Percentiles rank a stretch among this genome's conserved stretches.
Evolutionary conservation across 345 rosid genomes (phyloP).

Genomic region (Orychophragmus violaceus): DNA sequence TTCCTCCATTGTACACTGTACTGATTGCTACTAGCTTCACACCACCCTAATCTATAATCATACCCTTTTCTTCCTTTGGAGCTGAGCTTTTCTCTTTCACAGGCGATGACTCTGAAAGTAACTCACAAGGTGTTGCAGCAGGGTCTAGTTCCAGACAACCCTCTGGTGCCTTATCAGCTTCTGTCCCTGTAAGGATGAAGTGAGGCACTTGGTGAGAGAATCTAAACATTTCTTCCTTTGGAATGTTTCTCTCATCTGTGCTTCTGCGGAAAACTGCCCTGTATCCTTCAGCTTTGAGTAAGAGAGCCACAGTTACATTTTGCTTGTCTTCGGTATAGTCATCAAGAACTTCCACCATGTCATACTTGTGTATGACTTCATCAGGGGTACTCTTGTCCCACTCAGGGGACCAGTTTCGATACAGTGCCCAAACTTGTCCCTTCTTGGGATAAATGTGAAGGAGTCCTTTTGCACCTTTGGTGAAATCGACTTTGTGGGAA

Average conservation of each 20-base stretch:
- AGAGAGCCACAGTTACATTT: constrained; percentile 51
- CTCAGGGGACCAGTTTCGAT: constrained; percentile 76
- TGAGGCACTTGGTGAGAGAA: constrained; percentile 96
- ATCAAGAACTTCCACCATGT: constrained; percentile 87
- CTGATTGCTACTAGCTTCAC: constrained; percentile 7
- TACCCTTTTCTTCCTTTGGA: constrained; percentile 4
- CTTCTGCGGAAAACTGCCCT: constrained; percentile 56
- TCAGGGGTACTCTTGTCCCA: constrained; percentile 69
- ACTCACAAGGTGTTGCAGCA: constrained; percentile 74
- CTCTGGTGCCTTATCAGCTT: constrained; percentile 53
- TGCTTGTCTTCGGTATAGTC: constrained; percentile 53
- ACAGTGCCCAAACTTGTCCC: constrained; percentile 92
- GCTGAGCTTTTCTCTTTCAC: not conserved
- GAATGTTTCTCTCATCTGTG: constrained; percentile 42
- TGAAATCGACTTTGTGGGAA: constrained; percentile 79
- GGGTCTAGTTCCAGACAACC: constrained; percentile 91
- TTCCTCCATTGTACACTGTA: constrained; percentile 27
- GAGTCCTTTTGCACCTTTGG: constrained; percentile 61
- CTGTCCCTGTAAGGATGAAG: constrained; percentile 68
- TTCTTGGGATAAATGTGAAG: constrained; percentile 62
- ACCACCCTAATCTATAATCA: constrained; percentile 7
- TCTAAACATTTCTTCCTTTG: constrained; percentile 70
- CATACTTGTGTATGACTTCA: constrained; percentile 65
- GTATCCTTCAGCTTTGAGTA: constrained; percentile 70
- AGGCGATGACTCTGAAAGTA: constrained; percentile 30